phyloP scores from a whole-genome alignment of 352 stramenopile genomes.

The Globisporangium apiculatum region DNA sequence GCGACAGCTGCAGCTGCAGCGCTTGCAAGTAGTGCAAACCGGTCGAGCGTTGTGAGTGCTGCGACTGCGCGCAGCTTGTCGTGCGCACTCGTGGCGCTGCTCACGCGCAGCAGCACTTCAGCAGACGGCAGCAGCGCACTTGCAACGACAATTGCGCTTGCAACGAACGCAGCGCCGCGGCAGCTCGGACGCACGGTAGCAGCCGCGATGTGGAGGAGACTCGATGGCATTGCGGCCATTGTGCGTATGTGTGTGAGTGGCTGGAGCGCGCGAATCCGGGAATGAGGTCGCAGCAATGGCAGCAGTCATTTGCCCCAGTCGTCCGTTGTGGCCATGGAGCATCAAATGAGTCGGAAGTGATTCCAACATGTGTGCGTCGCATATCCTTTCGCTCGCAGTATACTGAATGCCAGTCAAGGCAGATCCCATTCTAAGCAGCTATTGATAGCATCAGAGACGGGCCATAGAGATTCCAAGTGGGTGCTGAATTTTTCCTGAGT shows the following conservation, averaged over 20 bases:
- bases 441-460: too few species aligned
- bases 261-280: background rate
- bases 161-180: slow-evolving; percentile 8
- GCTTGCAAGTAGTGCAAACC: slow-evolving; percentile 18
- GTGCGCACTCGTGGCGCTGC: background rate
- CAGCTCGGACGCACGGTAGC: background rate
- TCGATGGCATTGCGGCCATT: too few species aligned
- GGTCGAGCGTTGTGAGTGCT: slow-evolving; percentile 21
- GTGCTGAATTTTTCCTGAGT: too few species aligned
- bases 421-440: too few species aligned
- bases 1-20: slow-evolving; percentile 11
- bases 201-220: background rate
- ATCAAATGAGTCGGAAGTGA: background rate
- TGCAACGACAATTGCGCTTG: slow-evolving; percentile 17
- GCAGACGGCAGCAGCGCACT: slow-evolving; percentile 24
- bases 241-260: background rate
- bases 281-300: background rate
- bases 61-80: slow-evolving; percentile 8
- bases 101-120: slow-evolving; percentile 17
- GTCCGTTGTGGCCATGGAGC: too few species aligned
- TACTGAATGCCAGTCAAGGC: background rate
- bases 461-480: too few species aligned
- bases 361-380: background rate
- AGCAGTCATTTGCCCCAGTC: too few species aligned
- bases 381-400: background rate